Base-by-base conservation (phyloP, 306 rosid species). In the Macrotyloma uniflorum region DNA sequence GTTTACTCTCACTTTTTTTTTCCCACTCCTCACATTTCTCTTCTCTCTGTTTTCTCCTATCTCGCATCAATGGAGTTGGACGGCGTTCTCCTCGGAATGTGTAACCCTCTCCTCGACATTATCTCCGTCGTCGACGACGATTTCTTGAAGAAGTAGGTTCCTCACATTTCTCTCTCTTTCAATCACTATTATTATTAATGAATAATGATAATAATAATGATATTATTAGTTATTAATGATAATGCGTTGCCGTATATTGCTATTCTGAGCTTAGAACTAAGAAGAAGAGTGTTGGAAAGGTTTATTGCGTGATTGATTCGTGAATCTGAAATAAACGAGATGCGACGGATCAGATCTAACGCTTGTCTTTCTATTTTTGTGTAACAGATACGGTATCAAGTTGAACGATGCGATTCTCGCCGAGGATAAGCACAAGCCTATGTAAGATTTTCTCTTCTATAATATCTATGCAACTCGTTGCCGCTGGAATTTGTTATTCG, bases 21-120 rank as follows among this genome's bases (percentile, higher is more conserved):
- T 15, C 5, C 7, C 18, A 35, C 71, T 79, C 33, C 54, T 16
- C 14, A 1, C 13, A 1, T 8, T 15, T 68, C 46, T 5, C 50
- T 1, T 3, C 51, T n/a, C 36, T 19, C 16, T 12, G 47, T 42
- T 26, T 55, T 4, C 6, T 12, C 23, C 36, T 13, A 4, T 43
- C 57, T 7, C 47, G 58, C 67, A 40, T 63, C 75, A 62, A 94
- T 94, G 98, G 97, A 80, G 59, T 70, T 20, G 83, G 93, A 94
- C 49, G 88, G 88, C 23, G 67, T 89, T 72, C 93, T 94, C 28
- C 53, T 94, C 81, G 98, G 97, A 1, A 92, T 94, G 97, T 94
- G 98, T 4, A 94, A 94, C 58, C 98, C 98, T 40, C 91, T 94
- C 19, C 97, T 94, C 20, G 98, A 92, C 74, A 87, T n/a, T n/a